Base-by-base conservation (phyloP, 176 grass and related monocot genomes). In the Aegilops speltoides region DNA sequence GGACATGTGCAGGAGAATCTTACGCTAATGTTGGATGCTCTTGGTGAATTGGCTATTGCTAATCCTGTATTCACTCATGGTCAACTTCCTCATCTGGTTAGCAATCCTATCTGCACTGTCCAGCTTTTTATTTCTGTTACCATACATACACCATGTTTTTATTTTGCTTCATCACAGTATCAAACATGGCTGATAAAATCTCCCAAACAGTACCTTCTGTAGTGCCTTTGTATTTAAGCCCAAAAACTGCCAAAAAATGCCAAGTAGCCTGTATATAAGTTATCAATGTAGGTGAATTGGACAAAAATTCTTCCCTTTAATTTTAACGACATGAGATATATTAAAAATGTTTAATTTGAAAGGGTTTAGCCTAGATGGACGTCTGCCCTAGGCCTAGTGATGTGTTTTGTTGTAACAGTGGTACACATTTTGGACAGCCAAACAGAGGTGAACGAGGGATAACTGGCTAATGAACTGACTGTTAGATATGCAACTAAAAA, bases 21-120 rank as follows among this genome's bases (percentile, higher is more conserved):
- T 19, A 77, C 90, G 69, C 86, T 96, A 77, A 96, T 93, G 90
- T 84, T 98, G 78, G 69, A 85, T 66, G 82, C 88, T 89, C 96
- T 98, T 88, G 96, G 96, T 76, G 86, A 98, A 81, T 87, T 98
- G 91, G 88, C 90, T 73, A 92, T 98, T 83, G 86, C 96, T 50
- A 98, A 98, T 91, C 90, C 96, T 65, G 79, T 98, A 88, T 98
- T 96, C 85, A 91, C 96, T 56, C 96, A 98, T 68, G 90, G 96
- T 48, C 93, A 96, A 79, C 87, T 98, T 72, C 96, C 96, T 82
- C 89, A 82, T 43, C 64, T 98, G 88, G 96, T 98, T 33, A 92
- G 93, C 32, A 81, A 79, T 82, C 74, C 63, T 57, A 75, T 83
- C 46, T 25, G 36, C 78, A 36, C 34, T 83, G 10, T 73, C 22